phyloP scores from a whole-genome alignment of 2,329 filamentous ascomycete species.

The Apiospora sp. region DNA sequence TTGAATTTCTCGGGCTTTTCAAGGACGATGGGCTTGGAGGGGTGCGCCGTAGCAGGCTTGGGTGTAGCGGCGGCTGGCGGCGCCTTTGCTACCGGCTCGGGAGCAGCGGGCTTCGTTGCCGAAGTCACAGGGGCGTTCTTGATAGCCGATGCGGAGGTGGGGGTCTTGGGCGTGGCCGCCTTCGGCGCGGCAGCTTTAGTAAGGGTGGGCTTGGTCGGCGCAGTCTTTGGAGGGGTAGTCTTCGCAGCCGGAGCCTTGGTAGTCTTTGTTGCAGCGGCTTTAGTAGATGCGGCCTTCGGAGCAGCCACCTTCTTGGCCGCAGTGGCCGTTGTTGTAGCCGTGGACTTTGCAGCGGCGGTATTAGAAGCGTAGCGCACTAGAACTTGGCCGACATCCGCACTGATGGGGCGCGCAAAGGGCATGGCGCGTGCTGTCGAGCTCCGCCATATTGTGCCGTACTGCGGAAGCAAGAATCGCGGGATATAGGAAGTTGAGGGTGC shows the following conservation, averaged over 20 bases:
- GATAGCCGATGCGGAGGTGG: conserved; percentile 23
- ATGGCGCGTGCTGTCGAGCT: conserved; percentile 41
- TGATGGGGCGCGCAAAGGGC: conserved; percentile 38
- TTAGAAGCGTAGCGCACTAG: conserved; percentile 47
- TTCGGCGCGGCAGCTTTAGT: conserved; percentile 29
- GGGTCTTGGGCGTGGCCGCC: conserved; percentile 27
- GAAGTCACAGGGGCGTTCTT: conserved; percentile 2
- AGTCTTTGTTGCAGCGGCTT: conserved; percentile 49
- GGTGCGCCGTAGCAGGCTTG: conserved; percentile 30
- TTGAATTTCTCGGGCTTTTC: conserved; percentile 90
- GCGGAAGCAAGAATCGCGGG: conserved; percentile 73
- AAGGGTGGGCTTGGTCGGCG: conserved; percentile 31
- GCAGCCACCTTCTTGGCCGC: conserved; percentile 54
- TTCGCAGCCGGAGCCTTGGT: conserved; percentile 29
- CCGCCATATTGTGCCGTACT: conserved; percentile 65
- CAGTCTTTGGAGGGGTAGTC: conserved; percentile 31
- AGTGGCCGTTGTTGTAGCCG: conserved; percentile 38
- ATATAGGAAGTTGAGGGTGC: conserved; percentile 60
- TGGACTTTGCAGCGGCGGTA: conserved; percentile 34
- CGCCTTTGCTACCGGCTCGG: conserved; percentile 26
- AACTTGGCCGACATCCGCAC: conserved; percentile 39
- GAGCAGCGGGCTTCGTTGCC: conserved; percentile 26
- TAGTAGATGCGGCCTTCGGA: conserved; percentile 54
- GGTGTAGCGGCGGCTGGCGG: conserved; percentile 26
- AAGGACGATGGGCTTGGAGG: conserved; percentile 72